Evolutionary conservation across 148 eudicot genomes (phyloP).

Genomic region (Linanthus parryae): DNA sequence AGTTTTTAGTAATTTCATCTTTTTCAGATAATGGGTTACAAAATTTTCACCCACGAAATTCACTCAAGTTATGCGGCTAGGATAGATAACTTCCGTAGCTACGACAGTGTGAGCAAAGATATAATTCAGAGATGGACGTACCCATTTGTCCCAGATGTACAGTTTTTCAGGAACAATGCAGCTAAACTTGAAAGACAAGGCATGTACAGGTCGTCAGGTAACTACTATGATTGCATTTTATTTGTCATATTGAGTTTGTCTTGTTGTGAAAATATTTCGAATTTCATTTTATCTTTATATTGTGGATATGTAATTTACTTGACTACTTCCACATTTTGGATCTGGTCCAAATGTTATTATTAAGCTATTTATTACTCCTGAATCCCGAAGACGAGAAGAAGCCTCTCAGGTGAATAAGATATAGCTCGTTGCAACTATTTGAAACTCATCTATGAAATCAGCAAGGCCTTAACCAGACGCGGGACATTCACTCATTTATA

Average conservation of each 20-base stretch:
- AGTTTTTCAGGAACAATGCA: conserved; percentile 48
- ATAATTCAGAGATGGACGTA: conserved; percentile 96
- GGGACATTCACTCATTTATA: no score
- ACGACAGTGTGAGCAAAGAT: conserved; percentile 89
- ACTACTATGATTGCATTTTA: conserved; percentile 12
- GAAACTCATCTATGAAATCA: no score
- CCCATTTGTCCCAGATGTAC: conserved; percentile 91
- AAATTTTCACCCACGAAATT: conserved; percentile 91
- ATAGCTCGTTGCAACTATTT: no score
- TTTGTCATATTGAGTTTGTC: neutral
- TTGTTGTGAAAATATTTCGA: neutral
- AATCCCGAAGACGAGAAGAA: no score
- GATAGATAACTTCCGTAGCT: conserved; percentile 85
- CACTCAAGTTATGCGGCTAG: conserved; percentile 89
- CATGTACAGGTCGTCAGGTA: conserved; percentile 80
- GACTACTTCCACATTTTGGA: neutral
- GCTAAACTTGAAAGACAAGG: conserved; percentile 79
- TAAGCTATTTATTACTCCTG: no score
- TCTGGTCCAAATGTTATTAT: no score
- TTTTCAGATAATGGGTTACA: conserved; percentile 95
- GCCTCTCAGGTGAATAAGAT: no score
- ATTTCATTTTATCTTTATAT: neutral
- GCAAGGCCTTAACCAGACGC: no score
- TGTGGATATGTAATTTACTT: conserved; percentile 1
- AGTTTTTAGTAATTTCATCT: no score